A percentile compares a stretch with the other conserved stretches of the same genome.
Evolutionary conservation across 257 asterid genomes (phyloP).

Genomic region (Rauvolfia tetraphylla): DNA sequence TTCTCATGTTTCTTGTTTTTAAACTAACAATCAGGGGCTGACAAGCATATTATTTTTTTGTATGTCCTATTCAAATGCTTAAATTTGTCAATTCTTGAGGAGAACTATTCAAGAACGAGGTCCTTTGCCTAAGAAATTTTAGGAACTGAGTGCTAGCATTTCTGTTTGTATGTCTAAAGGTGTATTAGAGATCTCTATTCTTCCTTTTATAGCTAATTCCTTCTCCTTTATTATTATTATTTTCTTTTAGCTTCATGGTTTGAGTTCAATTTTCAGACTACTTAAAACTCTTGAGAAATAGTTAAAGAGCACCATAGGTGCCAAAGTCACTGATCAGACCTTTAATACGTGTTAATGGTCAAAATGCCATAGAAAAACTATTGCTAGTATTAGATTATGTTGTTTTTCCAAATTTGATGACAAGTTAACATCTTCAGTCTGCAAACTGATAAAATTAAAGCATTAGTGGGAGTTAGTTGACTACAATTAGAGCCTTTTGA

Average conservation of each 20-base stretch:
- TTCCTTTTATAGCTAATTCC: background rate
- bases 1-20: background rate
- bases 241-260: background rate
- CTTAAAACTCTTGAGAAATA: background rate
- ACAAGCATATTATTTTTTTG: background rate
- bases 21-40: background rate
- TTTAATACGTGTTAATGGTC: background rate
- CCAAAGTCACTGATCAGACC: background rate
- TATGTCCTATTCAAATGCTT: background rate
- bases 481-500: background rate
- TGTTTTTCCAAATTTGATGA: background rate
- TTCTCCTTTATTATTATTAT: background rate
- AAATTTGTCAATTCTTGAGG: background rate
- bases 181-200: background rate
- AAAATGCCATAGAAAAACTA: background rate
- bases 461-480: background rate
- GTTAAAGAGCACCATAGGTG: background rate
- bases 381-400: background rate
- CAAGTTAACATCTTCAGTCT: background rate
- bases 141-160: background rate
- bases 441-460: background rate
- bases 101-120: background rate
- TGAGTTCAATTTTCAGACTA: background rate
- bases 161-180: background rate
- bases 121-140: background rate